Base-by-base conservation (phyloP, 192 early-diverging fungal species). In the Coemansia sp. region DNA sequence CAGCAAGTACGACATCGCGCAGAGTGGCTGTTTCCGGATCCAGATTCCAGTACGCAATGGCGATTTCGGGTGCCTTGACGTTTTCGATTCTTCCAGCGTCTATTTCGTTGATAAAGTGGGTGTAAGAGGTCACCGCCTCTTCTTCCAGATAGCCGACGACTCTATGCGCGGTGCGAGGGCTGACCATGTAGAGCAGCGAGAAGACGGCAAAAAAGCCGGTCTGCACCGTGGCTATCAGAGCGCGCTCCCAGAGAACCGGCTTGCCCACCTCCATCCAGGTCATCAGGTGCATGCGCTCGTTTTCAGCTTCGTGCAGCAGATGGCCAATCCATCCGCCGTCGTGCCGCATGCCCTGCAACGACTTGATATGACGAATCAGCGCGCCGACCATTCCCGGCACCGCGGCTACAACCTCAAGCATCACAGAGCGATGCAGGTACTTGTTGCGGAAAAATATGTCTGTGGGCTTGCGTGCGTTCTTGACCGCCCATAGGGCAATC, bases 81-180 rank as follows among this genome's bases (percentile, higher is more conserved):
- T 92, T 94, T 25, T 85, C 76, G 31, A 91, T 84, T 2, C 85
- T 66, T 1, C 93, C 93, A 45, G 71, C 76, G 32, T 96, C 93
- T 48, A 98, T 96, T 68, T 92, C 90, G 28, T 87, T 84, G 42
- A 98, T 70, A 75, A 93, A 90, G 68, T 90, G 87, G 7, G 92
- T 94, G 77, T 98, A 98, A 3, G 93, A 93, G 25, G 93, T 85
- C 11, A 96, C 90, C 0, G 96, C 96, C 68, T 91, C 89, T 82
- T 98, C 96, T 77, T 98, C 96, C 31, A 98, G 84, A 62, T 97
- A 98, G 0, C 96, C 96, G 12, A 89, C 87, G 25, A 97, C 89
- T 49, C 93, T 87, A 80, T 98, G 96, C 16, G 91, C 91, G 4
- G 87, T 91, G 29, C 80, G 83, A 18, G 94, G 93, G 11, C 86